Conservation (phyloP, 1,284 basidiomycete species). For the Ceratobasidium sp. region DNA sequence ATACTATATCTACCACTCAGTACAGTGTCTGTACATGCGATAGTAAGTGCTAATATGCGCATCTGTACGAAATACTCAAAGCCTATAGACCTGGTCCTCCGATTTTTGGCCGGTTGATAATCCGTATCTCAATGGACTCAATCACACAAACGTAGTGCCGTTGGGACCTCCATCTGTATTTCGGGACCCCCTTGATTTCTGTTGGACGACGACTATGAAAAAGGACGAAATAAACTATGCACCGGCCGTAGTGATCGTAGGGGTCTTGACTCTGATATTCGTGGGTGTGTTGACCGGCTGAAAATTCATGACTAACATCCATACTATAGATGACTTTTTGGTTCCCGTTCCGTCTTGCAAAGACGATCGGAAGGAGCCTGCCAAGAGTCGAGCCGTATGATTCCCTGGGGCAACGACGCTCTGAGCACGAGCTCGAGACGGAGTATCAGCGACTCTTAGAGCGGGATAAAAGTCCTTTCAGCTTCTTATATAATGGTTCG, state of each 20-base stretch:
- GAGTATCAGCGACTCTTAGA: constrained; percentile 78
- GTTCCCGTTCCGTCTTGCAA: constrained; percentile 76
- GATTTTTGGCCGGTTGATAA: constrained; percentile 80
- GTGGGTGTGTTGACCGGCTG: constrained; percentile 59
- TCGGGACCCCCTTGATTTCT: constrained; percentile 78
- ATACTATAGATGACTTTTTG: constrained; percentile 71
- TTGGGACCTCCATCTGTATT: constrained; percentile 70
- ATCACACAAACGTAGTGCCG: constrained; percentile 63
- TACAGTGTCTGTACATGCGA: constrained; percentile 76
- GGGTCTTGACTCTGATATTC: constrained; percentile 66
- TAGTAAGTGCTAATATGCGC: constrained; percentile 56
- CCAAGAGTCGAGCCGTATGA: constrained; percentile 78
- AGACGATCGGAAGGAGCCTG: constrained; percentile 69
- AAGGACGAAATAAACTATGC: constrained; percentile 80
- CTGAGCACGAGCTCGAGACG: constrained; percentile 71
- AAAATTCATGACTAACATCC: not conserved
- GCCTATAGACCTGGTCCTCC: constrained; percentile 68
- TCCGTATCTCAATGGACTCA: constrained; percentile 67
- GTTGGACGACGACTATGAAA: constrained; percentile 81
- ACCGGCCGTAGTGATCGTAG: constrained; percentile 71
- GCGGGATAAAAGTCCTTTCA: constrained; percentile 76
- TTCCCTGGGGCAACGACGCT: constrained; percentile 75
- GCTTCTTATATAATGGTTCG: constrained; percentile 77
- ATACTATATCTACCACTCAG: constrained; percentile 77
- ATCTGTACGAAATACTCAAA: not conserved